A percentile compares a stretch with the other conserved stretches of the same genome.
phyloP scores from a whole-genome alignment of 805 yeast species.

The Metschnikowia similis region DNA sequence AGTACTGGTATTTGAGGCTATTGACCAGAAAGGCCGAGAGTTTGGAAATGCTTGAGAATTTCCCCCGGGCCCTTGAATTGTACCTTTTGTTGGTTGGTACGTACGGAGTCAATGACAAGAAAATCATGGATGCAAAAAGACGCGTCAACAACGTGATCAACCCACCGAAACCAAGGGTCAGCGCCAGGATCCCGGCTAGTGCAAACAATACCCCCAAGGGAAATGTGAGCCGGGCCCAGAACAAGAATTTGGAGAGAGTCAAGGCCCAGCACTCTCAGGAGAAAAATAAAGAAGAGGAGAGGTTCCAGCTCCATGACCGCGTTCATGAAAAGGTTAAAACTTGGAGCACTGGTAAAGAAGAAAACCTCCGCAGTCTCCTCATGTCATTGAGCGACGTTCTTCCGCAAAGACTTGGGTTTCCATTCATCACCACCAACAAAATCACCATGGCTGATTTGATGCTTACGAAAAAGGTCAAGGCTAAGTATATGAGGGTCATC shows the following conservation, averaged over 20 bases:
- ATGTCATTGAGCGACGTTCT: slow-evolving; percentile 64
- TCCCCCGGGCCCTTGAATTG: slow-evolving; percentile 53
- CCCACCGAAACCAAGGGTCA: slow-evolving; percentile 37
- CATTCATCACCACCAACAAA: slow-evolving; percentile 37
- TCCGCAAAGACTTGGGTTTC: slow-evolving; percentile 34
- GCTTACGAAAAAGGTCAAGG: slow-evolving; percentile 83
- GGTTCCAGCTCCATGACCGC: slow-evolving; percentile 56
- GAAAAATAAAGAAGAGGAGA: slow-evolving; percentile 19
- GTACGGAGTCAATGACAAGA: slow-evolving; percentile 57
- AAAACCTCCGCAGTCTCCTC: slow-evolving; percentile 73
- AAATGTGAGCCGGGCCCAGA: background rate
- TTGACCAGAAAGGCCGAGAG: slow-evolving; percentile 75
- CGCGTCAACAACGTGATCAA: slow-evolving; percentile 65
- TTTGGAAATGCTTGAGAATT: slow-evolving; percentile 73
- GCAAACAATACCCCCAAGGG: slow-evolving; percentile 13
- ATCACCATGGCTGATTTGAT: slow-evolving; percentile 67
- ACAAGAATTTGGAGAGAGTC: slow-evolving; percentile 25
- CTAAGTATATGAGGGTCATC: slow-evolving; percentile 77
- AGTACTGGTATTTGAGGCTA: slow-evolving; percentile 72
- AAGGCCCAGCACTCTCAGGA: slow-evolving; percentile 30
- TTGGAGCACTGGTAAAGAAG: slow-evolving; percentile 78
- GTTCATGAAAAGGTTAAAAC: slow-evolving; percentile 49
- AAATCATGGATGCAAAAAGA: slow-evolving; percentile 74
- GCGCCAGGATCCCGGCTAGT: background rate
- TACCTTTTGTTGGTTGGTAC: slow-evolving; percentile 63